phyloP scores from a whole-genome alignment of 495 filamentous ascomycete species.

The Diplogelasinospora grovesii region DNA sequence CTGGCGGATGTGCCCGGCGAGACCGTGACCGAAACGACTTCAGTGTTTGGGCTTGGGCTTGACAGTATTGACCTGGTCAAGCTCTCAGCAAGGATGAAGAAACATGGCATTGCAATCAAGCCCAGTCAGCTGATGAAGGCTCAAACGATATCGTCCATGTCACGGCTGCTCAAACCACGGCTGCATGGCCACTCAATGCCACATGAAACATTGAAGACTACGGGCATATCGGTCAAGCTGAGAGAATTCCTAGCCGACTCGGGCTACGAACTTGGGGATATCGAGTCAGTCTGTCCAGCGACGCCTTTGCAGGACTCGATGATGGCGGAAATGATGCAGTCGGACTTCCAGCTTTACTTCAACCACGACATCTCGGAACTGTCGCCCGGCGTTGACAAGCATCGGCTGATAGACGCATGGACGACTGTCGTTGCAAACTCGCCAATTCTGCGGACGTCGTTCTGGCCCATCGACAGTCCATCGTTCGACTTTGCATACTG shows the following conservation, averaged over 20 bases:
- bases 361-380: slow-evolving; percentile 67
- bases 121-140: slow-evolving; percentile 63
- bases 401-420: slow-evolving; percentile 54
- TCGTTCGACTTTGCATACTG: slow-evolving; percentile 51
- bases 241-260: background rate
- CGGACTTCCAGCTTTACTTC: slow-evolving; percentile 64
- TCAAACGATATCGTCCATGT: slow-evolving; percentile 55
- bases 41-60: slow-evolving; percentile 56
- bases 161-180: too few relatives aligned
- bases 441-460: slow-evolving; percentile 70
- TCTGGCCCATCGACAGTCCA: slow-evolving; percentile 55
- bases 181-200: too few relatives aligned
- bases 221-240: background rate
- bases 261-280: slow-evolving; percentile 9
- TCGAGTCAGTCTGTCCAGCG: slow-evolving; percentile 53
- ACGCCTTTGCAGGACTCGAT: slow-evolving; percentile 80
- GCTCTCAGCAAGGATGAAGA: slow-evolving; percentile 58
- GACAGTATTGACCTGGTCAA: slow-evolving; percentile 68
- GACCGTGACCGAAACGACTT: slow-evolving; percentile 46
- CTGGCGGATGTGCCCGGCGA: slow-evolving; percentile 48
- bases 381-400: slow-evolving; percentile 39
- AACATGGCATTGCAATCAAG: slow-evolving; percentile 49
- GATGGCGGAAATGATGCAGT: slow-evolving; percentile 65
- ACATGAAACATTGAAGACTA: too few relatives aligned
- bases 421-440: slow-evolving; percentile 45